Conservation (phyloP, 106 monocot genomes). For the Amphibolis antarctica region DNA sequence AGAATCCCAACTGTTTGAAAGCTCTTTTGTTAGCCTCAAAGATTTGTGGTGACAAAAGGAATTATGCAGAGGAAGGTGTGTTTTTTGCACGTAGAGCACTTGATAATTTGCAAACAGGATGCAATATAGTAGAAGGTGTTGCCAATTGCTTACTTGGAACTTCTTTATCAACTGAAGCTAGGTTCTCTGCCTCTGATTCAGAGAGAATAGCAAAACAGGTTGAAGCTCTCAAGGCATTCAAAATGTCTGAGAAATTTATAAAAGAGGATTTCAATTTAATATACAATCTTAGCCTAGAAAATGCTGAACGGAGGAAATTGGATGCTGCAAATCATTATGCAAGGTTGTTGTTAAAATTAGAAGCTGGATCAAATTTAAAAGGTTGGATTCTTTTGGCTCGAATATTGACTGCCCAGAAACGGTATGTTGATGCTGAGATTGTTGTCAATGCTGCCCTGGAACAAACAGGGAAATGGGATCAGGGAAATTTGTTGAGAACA, state of each 20-base stretch:
- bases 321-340: constrained; percentile 61
- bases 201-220: constrained; percentile 45
- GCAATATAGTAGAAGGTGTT: constrained; percentile 32
- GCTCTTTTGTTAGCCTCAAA: constrained; percentile 76
- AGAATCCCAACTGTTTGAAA: constrained; percentile 45
- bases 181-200: constrained; percentile 38
- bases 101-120: constrained; percentile 19
- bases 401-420: constrained; percentile 74
- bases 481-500: constrained; percentile 45
- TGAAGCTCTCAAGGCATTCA: constrained; percentile 60
- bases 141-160: constrained; percentile 54
- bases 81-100: constrained; percentile 52
- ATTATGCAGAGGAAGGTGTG: constrained; percentile 44
- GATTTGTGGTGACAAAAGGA: constrained; percentile 35
- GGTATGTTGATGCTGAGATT: constrained; percentile 57
- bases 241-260: constrained; percentile 35
- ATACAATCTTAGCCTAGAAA: constrained; percentile 55
- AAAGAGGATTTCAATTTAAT: constrained; percentile 40
- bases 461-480: constrained; percentile 64
- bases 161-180: constrained; percentile 59
- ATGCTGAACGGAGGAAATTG: constrained; percentile 87
- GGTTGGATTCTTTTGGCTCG: constrained; percentile 74
- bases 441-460: constrained; percentile 65
- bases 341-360: constrained; percentile 43
- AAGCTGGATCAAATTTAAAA: constrained; percentile 57